Evolutionary conservation across 345 rosid genomes (phyloP).

Genomic region (Eutrema heterophyllum): DNA sequence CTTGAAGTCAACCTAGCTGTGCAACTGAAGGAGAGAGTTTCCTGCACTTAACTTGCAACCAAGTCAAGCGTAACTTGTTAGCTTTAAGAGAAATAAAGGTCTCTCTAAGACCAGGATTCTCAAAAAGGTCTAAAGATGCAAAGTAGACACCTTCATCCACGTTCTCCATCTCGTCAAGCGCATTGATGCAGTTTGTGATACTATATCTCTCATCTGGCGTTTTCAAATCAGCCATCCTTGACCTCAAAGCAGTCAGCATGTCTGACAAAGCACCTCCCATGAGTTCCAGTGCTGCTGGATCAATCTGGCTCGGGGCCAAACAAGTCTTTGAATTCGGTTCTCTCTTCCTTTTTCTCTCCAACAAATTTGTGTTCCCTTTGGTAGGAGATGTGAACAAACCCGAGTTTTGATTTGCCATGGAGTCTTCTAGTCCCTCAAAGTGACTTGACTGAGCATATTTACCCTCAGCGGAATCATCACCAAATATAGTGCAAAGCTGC

Average conservation of each 20-base stretch:
- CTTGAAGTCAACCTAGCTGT: slow-evolving; percentile 4
- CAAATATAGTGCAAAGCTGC: slow-evolving; percentile 66
- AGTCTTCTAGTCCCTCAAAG: slow-evolving; percentile 65
- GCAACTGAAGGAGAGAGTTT: slow-evolving; percentile 6
- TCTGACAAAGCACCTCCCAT: slow-evolving; percentile 61
- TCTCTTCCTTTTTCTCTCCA: slow-evolving; percentile 42
- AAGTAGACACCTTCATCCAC: slow-evolving; percentile 53
- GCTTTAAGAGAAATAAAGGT: slow-evolving; percentile 56
- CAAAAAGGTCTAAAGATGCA: slow-evolving; percentile 72
- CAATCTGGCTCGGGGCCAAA: slow-evolving; percentile 29
- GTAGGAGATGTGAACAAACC: neutral
- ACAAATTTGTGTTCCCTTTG: neutral
- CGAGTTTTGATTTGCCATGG: slow-evolving; percentile 30
- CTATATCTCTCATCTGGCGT: slow-evolving; percentile 40
- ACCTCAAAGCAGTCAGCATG: slow-evolving; percentile 51
- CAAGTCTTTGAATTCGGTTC: slow-evolving; percentile 31
- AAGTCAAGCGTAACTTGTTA: slow-evolving; percentile 36
- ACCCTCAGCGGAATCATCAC: slow-evolving; percentile 59
- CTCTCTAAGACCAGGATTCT: slow-evolving; percentile 49
- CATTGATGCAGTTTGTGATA: slow-evolving; percentile 58
- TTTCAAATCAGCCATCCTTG: slow-evolving; percentile 23
- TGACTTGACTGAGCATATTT: slow-evolving; percentile 90
- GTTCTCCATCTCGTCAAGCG: slow-evolving; percentile 56
- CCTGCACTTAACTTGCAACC: slow-evolving; percentile 58
- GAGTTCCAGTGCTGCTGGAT: slow-evolving; percentile 35